A percentile compares a stretch with the other conserved stretches of the same genome.
Evolutionary conservation across 805 yeast species (phyloP).

Genomic region (Kodamaea jinghongensis): DNA sequence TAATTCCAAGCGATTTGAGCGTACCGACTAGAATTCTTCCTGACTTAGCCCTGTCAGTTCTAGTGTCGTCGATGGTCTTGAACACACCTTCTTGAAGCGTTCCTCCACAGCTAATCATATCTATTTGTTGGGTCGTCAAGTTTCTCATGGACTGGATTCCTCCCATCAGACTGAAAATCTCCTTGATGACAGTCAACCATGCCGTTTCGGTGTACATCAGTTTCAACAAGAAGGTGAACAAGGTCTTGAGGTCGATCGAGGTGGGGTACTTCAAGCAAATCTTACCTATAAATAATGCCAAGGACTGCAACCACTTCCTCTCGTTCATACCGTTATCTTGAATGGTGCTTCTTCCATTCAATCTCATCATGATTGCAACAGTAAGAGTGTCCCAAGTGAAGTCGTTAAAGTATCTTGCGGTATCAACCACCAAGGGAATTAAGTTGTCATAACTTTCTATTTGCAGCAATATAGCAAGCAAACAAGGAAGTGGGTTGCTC

Average conservation of each 20-base stretch:
- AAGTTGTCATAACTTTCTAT: slow-evolving; percentile 91
- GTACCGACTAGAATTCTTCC: slow-evolving; percentile 50
- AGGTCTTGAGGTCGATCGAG: slow-evolving; percentile 58
- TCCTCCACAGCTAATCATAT: slow-evolving; percentile 61
- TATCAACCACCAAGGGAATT: slow-evolving; percentile 70
- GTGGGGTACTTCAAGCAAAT: slow-evolving; percentile 53
- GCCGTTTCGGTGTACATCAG: slow-evolving; percentile 60
- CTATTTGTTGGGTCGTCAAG: slow-evolving; percentile 62
- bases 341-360: slow-evolving; percentile 66
- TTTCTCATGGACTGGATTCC: slow-evolving; percentile 74
- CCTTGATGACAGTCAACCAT: slow-evolving; percentile 63
- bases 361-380: slow-evolving; percentile 65
- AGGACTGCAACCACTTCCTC: slow-evolving; percentile 80
- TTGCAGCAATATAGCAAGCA: slow-evolving; percentile 69
- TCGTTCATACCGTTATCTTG: slow-evolving; percentile 81
- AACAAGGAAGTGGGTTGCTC: slow-evolving; percentile 76
- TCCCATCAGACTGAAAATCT: slow-evolving; percentile 67
- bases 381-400: slow-evolving; percentile 87
- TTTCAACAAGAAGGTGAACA: slow-evolving; percentile 58
- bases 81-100: slow-evolving; percentile 56
- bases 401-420: slow-evolving; percentile 69
- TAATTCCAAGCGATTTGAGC: slow-evolving; percentile 41
- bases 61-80: slow-evolving; percentile 54
- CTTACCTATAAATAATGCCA: slow-evolving; percentile 76
- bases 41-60: slow-evolving; percentile 47